Evolutionary conservation across 148 eudicot species (phyloP).

Genomic region (Chenopodium berlandieri): DNA sequence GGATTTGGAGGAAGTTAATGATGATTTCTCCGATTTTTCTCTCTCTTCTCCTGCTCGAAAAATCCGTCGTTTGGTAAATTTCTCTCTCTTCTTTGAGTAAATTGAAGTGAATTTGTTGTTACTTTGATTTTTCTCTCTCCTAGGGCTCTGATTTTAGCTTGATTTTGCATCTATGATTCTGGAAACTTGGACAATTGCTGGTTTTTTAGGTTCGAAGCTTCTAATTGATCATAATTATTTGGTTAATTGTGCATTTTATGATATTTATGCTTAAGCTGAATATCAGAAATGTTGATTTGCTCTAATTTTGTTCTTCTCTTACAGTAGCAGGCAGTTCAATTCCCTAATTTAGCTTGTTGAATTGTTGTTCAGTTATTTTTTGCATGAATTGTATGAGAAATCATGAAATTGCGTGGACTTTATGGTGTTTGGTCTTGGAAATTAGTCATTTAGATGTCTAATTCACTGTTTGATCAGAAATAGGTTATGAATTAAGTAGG

Average conservation of each 20-base stretch:
- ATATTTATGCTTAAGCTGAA: background rate
- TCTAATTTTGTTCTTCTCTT: background rate
- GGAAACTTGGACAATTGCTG: background rate
- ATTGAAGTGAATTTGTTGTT: no score
- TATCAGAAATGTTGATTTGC: background rate
- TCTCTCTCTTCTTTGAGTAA: slow-evolving; percentile 5
- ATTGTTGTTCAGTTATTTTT: background rate
- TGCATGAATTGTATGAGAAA: background rate
- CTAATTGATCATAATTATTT: background rate
- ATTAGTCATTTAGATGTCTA: no score
- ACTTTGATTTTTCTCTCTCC: background rate
- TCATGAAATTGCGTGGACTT: background rate
- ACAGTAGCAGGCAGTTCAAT: background rate
- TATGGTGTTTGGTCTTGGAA: background rate
- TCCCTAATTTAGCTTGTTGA: background rate
- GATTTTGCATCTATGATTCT: background rate
- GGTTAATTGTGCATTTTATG: background rate
- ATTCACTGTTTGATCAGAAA: no score
- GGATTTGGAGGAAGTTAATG: slow-evolving; percentile 50
- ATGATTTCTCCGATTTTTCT: slow-evolving; percentile 77
- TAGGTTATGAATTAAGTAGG: background rate
- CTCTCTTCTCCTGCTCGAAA: slow-evolving; percentile 78
- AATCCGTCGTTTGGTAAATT: slow-evolving; percentile 74
- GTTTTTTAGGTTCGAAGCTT: background rate
- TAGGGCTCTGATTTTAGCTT: background rate